Conservation (phyloP, 108 stramenopile genomes). For the Skeletonema marinoi region DNA sequence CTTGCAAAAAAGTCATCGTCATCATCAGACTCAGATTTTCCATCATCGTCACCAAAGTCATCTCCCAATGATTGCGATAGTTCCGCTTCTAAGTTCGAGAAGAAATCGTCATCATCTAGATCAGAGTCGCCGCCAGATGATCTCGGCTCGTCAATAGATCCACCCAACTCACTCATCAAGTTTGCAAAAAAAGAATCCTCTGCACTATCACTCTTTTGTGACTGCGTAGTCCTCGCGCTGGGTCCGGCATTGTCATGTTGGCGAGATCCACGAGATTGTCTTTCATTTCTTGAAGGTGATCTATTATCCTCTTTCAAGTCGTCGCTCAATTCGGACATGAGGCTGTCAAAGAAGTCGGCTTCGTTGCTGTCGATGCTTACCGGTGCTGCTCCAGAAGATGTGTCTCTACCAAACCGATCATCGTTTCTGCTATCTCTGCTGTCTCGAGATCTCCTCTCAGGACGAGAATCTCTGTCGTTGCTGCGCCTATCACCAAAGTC, state of each 20-base stretch:
- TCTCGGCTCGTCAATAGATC: conserved; percentile 16
- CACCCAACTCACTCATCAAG: conserved; percentile 57
- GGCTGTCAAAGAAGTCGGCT: conserved; percentile 54
- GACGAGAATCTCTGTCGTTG: conserved; percentile 3
- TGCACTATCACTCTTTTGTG: conserved; percentile 2
- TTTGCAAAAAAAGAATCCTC: conserved; percentile 62
- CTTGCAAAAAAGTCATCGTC: conserved; percentile 72
- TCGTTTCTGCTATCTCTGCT: conserved; percentile 55
- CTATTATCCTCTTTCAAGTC: conserved; percentile 21
- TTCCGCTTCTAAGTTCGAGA: conserved; percentile 69
- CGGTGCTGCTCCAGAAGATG: conserved; percentile 26
- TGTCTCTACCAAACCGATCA: conserved; percentile 30
- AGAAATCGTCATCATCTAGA: conserved; percentile 76
- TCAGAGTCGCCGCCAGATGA: conserved; percentile 17
- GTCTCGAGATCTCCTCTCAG: conserved; percentile 20
- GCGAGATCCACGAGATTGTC: conserved; percentile 23
- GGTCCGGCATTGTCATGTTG: conserved; percentile 46
- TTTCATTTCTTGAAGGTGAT: conserved; percentile 16
- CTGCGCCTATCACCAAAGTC: conserved; percentile 15
- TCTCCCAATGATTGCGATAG: conserved; percentile 57
- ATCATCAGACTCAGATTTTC: not conserved
- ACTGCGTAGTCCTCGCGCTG: conserved; percentile 1
- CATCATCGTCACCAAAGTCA: conserved; percentile 6
- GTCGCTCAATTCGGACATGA: conserved; percentile 59
- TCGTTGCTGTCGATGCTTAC: conserved; percentile 11